These are phyloP conservation scores for Plantago rigida DNA, from an alignment of 305 asterid genomes.

Conservation along the genomic window DNA sequence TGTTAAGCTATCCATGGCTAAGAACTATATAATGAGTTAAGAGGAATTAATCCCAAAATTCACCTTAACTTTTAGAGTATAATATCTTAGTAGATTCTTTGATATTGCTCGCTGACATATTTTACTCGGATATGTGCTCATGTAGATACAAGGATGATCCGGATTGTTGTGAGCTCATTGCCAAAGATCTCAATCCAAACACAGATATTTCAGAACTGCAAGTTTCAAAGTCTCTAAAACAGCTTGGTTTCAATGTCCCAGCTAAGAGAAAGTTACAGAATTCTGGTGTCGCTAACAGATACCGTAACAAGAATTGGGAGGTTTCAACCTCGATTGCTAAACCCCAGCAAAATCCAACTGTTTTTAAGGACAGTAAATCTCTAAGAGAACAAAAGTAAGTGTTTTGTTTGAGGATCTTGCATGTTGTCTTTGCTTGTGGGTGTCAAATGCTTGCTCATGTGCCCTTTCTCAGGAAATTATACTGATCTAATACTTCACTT, in stretches of 20 bases:
- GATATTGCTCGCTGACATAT: slow-evolving; percentile 20
- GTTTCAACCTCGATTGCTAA: slow-evolving; percentile 23
- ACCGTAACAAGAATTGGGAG: slow-evolving; percentile 25
- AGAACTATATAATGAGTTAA: not conserved
- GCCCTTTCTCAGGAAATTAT: slow-evolving; percentile 12
- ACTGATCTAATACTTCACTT: slow-evolving; percentile 9
- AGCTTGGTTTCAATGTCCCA: slow-evolving; percentile 48
- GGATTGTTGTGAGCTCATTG: slow-evolving; percentile 53
- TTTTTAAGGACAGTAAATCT: slow-evolving; percentile 35
- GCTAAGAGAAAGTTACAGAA: slow-evolving; percentile 39
- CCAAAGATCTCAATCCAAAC: slow-evolving; percentile 52
- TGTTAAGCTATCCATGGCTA: not conserved
- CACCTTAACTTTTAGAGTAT: slow-evolving; percentile 3
- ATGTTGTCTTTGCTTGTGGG: slow-evolving; percentile 2
- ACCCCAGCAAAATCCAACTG: slow-evolving; percentile 27
- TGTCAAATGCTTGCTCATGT: not conserved
- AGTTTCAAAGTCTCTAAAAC: slow-evolving; percentile 46
- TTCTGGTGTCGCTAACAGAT: slow-evolving; percentile 29
- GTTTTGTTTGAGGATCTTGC: slow-evolving; percentile 19
- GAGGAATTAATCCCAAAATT: slow-evolving; percentile 15
- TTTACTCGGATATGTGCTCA: slow-evolving; percentile 10
- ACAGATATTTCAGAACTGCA: slow-evolving; percentile 44
- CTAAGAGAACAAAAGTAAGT: slow-evolving; percentile 57
- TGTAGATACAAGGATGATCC: slow-evolving; percentile 53
- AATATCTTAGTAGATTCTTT: slow-evolving; percentile 16